Evolutionary conservation across 140 eudicot genomes (phyloP).

Genomic region (Stevia rebaudiana): DNA sequence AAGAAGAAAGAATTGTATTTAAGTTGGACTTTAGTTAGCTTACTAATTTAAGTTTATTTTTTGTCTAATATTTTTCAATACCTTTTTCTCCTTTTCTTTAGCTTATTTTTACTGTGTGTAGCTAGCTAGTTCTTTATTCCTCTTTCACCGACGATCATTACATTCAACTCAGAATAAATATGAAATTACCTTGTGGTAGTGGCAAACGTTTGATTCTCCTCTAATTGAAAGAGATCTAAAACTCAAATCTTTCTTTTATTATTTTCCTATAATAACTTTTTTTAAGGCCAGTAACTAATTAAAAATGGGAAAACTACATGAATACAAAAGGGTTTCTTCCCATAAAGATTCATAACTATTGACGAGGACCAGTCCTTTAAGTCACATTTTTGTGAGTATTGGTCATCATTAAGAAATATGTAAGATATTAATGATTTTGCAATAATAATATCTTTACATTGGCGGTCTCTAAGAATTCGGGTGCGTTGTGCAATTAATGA

Average conservation of each 20-base stretch:
- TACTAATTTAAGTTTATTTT: background rate
- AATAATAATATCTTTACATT: conserved; percentile 9
- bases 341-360: background rate
- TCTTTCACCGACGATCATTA: background rate
- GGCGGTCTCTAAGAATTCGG: no score
- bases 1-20: no score
- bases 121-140: background rate
- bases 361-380: background rate
- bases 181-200: no score
- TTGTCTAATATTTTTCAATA: background rate
- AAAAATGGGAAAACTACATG: no score
- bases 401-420: background rate
- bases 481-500: no score
- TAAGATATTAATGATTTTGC: conserved; percentile 27
- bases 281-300: no score
- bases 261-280: no score
- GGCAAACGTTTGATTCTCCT: no score
- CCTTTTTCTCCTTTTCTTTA: background rate
- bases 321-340: background rate
- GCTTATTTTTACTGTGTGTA: background rate
- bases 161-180: no score
- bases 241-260: no score
- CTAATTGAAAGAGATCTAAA: no score
- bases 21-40: background rate
- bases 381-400: background rate